Conservation (phyloP, 2,329 filamentous ascomycete genomes). For the Rhinocladiella mackenziei region DNA sequence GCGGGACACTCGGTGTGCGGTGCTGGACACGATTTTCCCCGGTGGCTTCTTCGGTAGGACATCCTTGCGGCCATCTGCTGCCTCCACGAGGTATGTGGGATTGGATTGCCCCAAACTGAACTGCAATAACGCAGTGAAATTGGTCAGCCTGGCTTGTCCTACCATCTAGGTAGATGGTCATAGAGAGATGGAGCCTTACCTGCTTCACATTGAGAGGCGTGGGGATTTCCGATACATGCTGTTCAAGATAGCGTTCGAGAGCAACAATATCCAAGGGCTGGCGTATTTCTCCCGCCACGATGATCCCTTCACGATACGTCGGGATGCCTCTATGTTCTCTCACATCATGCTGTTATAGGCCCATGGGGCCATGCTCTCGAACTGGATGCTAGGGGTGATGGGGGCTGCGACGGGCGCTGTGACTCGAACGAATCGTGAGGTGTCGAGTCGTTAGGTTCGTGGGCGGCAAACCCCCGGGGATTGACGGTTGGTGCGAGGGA, state of each 20-base stretch:
- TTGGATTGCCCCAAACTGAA: conserved; percentile 98
- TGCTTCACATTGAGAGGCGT: conserved; percentile 84
- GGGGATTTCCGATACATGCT: conserved; percentile 75
- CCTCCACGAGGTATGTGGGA: conserved; percentile 88
- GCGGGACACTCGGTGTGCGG: conserved; percentile 92
- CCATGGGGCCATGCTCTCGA: no score
- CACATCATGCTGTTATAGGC: no score
- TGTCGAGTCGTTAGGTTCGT: no score
- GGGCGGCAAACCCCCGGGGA: no score
- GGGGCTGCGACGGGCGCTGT: no score
- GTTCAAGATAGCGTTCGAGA: conserved; percentile 71
- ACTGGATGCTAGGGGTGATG: no score
- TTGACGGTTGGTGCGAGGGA: no score
- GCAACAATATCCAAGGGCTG: conserved; percentile 82
- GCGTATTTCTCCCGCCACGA: conserved; percentile 77
- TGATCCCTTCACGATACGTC: no score
- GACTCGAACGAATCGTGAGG: no score
- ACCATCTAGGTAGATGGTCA: neutral
- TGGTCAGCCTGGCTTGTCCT: neutral
- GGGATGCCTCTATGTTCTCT: no score
- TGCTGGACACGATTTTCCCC: conserved; percentile 86
- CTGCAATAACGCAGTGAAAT: no score
- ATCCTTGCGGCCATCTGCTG: conserved; percentile 64
- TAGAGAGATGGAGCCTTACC: conserved; percentile 46
- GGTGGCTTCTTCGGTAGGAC: conserved; percentile 98